phyloP scores from a whole-genome alignment of 768 basidiomycete species.

The Neoboletus magnificus region DNA sequence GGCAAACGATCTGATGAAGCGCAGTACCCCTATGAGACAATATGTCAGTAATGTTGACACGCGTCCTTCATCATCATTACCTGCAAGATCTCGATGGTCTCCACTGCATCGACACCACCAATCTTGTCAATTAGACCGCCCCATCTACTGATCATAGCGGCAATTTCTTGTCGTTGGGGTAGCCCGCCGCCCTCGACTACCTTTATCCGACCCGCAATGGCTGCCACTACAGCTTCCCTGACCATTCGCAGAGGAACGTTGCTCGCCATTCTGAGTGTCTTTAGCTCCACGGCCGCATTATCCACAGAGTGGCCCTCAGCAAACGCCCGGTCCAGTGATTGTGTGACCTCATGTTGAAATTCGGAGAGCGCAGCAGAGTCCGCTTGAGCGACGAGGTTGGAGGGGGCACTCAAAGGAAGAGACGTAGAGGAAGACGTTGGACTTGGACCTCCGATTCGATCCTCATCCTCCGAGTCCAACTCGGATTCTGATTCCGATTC shows the following conservation, averaged over 20 bases:
- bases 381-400: conserved; percentile 36
- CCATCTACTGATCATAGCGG: conserved; percentile 68
- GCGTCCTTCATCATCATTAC: conserved; percentile 34
- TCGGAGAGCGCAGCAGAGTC: conserved; percentile 56
- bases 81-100: conserved; percentile 78
- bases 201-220: conserved; percentile 69
- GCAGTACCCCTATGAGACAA: conserved; percentile 54
- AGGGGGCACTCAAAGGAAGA: conserved; percentile 39
- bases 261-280: conserved; percentile 94
- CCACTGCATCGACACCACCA: conserved; percentile 78
- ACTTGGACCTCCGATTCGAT: conserved; percentile 34
- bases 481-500: conserved; percentile 45
- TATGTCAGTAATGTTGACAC: background rate
- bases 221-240: conserved; percentile 83
- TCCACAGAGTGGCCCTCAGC: conserved; percentile 88
- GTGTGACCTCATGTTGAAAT: conserved; percentile 72
- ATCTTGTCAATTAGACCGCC: conserved; percentile 77
- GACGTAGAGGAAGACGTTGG: conserved; percentile 49
- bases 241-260: conserved; percentile 88
- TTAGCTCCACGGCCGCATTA: conserved; percentile 90
- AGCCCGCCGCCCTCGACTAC: conserved; percentile 54
- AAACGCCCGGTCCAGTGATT: conserved; percentile 89
- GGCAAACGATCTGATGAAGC: conserved; percentile 59
- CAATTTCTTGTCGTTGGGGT: conserved; percentile 64
- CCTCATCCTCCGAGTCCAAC: conserved; percentile 39